phyloP scores from a whole-genome alignment of 208 protist genomes.

The Leishmania major region DNA sequence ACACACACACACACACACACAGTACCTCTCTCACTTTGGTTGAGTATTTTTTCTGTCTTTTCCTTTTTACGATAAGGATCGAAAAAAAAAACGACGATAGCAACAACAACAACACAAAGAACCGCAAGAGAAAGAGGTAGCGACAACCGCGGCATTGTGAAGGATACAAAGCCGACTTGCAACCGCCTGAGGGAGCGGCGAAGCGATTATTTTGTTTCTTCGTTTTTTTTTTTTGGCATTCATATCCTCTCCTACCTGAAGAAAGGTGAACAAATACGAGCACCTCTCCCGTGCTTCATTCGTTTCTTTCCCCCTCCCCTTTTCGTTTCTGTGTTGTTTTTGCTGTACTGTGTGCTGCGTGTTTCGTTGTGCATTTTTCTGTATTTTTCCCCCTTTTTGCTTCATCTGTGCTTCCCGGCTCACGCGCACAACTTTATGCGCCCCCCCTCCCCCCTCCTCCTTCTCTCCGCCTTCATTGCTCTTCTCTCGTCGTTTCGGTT shows the following conservation, averaged over 20 bases:
- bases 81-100: neutral
- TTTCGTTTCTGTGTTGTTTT: neutral
- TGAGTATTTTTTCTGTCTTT: conserved; percentile 4
- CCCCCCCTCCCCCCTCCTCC: neutral
- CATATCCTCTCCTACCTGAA: neutral
- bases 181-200: neutral
- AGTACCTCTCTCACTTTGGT: neutral
- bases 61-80: conserved; percentile 9
- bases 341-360: conserved; percentile 9
- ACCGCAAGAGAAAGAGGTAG: too few relatives aligned
- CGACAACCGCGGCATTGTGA: neutral
- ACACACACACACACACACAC: too few relatives aligned
- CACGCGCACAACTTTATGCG: neutral
- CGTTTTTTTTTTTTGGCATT: neutral
- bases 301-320: neutral
- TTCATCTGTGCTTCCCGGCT: conserved; percentile 16
- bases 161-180: too few relatives aligned
- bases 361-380: conserved; percentile 11
- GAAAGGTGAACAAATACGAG: neutral
- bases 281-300: neutral
- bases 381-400: neutral
- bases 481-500: neutral
- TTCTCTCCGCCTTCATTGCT: conserved; percentile 1
- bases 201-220: neutral
- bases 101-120: neutral